Evolutionary conservation across 2,329 filamentous ascomycete genomes (phyloP), one percentile per base, ranked within the genome.

Genomic region (Arthroderma sp.): DNA sequence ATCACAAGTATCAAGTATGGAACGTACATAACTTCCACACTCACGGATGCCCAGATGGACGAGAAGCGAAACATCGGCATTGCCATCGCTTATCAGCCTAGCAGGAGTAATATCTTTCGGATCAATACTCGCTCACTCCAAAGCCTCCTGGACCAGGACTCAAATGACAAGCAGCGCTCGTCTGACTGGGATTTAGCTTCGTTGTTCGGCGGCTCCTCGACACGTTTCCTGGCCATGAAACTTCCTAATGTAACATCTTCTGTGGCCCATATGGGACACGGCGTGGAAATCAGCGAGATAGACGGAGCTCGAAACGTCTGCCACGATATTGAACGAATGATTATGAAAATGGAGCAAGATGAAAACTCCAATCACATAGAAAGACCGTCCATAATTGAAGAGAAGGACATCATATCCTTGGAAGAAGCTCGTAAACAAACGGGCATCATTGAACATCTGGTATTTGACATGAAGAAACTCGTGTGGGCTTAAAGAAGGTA

Each of bases 391-490:
- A 48, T 67, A 10, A 65, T 78, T 3, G 69, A 78, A 48, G 66
- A 78, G 47, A 68, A 68, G 36, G 83, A 89, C 55, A 85, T 98
- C 42, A 86, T 98, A 43, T 85, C 80, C 27, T 62, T 94, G 43
- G 78, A 78, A 1, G 87, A 95, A 58, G 91, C 91, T 46, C 89
- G 78, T 72, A 83, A 77, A 68, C 87, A 82, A 49, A 95, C 89
- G 0, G 85, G 87, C 0, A 72, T 93, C 54, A 62, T 96, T 43
- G 89, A 95, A 64, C 82, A 89, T 60, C 66, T 93, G 57, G 86
- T 87, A 1, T 87, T 96, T 68, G 83, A 82, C 48, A 73, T 96
- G 56, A 95, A 94, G 75, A 94, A 86, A 70, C 66, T 96, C 60
- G 87, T 98, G 8, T 96, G 91, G 91, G 72, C 73, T 3, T 77